A percentile compares a stretch with the other conserved stretches of the same genome.
phyloP scores from a whole-genome alignment of 805 yeast genomes.

The Vanderwaltozyma verrucispora region DNA sequence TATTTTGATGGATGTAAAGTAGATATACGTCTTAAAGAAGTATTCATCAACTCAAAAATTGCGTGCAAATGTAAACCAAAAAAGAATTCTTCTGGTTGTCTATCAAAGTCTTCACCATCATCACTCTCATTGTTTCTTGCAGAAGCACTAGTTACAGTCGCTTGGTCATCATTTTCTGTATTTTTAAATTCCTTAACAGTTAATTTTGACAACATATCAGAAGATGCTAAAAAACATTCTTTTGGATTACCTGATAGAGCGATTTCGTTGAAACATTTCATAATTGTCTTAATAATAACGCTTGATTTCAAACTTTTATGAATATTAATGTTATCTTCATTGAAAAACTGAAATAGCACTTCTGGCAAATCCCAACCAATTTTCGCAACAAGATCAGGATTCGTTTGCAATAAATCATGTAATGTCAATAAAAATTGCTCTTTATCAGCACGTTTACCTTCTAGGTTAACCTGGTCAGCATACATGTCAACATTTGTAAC shows the following conservation, averaged over 20 bases:
- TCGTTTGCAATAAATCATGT: constrained; percentile 32
- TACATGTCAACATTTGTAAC: constrained; percentile 22
- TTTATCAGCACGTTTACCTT: constrained; percentile 34
- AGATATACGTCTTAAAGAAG: constrained; percentile 48
- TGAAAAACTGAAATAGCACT: constrained; percentile 47
- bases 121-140: neutral
- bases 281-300: constrained; percentile 28
- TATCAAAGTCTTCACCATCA: constrained; percentile 6
- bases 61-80: constrained; percentile 54
- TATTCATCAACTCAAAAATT: constrained; percentile 51
- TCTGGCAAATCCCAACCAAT: constrained; percentile 92
- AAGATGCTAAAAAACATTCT: constrained; percentile 60
- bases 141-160: constrained; percentile 2
- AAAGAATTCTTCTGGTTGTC: constrained; percentile 23
- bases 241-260: constrained; percentile 69
- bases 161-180: constrained; percentile 1
- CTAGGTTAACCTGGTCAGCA: constrained; percentile 14
- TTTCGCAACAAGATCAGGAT: constrained; percentile 45
- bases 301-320: constrained; percentile 15
- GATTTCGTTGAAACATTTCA: constrained; percentile 47
- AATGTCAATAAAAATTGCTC: constrained; percentile 38
- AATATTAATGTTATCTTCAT: constrained; percentile 29
- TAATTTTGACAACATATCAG: constrained; percentile 43
- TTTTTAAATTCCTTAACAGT: constrained; percentile 7
- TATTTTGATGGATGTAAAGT: constrained; percentile 76